These are phyloP conservation scores for Coemansia sp. DNA, from an alignment of 192 early-diverging fungal species.

Conservation along the genomic window DNA sequence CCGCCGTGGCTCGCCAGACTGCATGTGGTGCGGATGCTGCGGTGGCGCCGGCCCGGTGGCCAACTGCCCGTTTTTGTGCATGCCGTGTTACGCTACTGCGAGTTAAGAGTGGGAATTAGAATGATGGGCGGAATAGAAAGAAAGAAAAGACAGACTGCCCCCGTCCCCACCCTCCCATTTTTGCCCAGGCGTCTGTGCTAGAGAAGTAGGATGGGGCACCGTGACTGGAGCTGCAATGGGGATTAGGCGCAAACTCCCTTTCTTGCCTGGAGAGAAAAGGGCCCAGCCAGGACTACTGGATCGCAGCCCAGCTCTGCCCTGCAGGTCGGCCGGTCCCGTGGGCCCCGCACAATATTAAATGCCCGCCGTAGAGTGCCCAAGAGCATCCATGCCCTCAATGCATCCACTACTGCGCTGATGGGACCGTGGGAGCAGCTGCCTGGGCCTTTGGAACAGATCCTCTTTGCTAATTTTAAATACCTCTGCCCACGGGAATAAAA, in stretches of 20 bases:
- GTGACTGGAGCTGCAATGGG: not conserved
- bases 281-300: too few species aligned
- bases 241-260: not conserved
- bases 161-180: slow-evolving; percentile 6
- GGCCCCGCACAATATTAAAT: slow-evolving; percentile 15
- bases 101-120: not conserved
- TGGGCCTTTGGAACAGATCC: not conserved
- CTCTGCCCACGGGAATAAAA: not conserved
- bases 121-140: slow-evolving; percentile 1
- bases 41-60: slow-evolving; percentile 14
- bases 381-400: not conserved
- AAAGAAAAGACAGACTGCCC: slow-evolving; percentile 1
- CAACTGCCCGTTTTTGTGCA: slow-evolving; percentile 53
- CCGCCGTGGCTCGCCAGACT: slow-evolving; percentile 5
- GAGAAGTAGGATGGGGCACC: not conserved
- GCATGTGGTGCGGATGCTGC: slow-evolving; percentile 2
- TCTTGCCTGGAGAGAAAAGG: not conserved
- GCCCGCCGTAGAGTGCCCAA: slow-evolving; percentile 5
- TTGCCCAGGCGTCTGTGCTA: not conserved
- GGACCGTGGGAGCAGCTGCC: slow-evolving; percentile 18
- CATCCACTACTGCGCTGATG: slow-evolving; percentile 13
- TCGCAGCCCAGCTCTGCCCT: not conserved
- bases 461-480: not conserved
- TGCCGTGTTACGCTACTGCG: slow-evolving; percentile 8
- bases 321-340: slow-evolving; percentile 1